Evolutionary conservation across 2,329 filamentous ascomycete species (phyloP), one percentile per base, ranked within the genome.

Genomic region (Venturia asperata): DNA sequence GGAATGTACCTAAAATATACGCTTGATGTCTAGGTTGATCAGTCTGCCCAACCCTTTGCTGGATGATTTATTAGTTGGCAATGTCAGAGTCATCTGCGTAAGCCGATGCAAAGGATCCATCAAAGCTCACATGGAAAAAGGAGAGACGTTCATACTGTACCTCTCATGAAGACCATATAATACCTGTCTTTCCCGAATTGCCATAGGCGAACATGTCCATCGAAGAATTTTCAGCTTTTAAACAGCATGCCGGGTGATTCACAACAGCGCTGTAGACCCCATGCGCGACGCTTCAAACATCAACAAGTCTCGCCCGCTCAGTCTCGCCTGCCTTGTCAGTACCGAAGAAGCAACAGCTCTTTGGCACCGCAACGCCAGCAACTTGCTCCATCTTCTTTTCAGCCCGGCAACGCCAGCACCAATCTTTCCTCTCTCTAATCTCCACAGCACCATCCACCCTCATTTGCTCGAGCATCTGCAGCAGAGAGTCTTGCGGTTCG

Each of bases 361-460:
- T 21, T 9, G 52, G 52, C 52, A 58, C 17, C 15, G 30, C 52
- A 37, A 30, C 52, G 19, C 52, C 52, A 37, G 52, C 30, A 37
- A n/a, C 19, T 19, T 2, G 2, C 4, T 37, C 30, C 27, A 34
- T 7, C 17, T 11, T 58, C 30, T 58, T 58, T 15, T 58, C 27
- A 19, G 27, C 27, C 30, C 52, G 52, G 13, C 60, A 62, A 5
- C 60, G 30, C 60, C 60, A 62, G 27, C 60, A 62, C 39, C 39
- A 42, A 17, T 62, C 60, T 19, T 62, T 62, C 39, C 27, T 62
- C 60, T 62, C 60, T 39, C 24, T 15, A 4, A 62, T 42, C 39
- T 62, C 60, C 15, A 41, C 60, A 42, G 60, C 60, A 43, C 60
- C 60, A 62, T 62, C 60, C 27, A 62, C 37, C 15, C 60, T 27